Conservation (phyloP, 257 asterid genomes). For the Ehretia macrophylla region DNA sequence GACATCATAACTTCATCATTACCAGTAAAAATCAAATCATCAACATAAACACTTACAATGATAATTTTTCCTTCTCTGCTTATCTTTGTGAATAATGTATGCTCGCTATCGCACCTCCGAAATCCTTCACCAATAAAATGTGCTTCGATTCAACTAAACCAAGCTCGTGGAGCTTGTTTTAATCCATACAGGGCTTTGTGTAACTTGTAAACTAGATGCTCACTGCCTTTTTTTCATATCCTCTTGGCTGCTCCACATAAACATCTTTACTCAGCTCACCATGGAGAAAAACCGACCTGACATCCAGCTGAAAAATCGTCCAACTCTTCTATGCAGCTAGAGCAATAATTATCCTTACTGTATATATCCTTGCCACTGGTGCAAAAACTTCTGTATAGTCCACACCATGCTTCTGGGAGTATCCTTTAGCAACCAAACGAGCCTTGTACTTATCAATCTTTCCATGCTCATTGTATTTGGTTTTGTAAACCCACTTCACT, state of each 20-base stretch:
- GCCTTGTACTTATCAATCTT: slow-evolving; percentile 8
- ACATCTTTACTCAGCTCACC: not conserved
- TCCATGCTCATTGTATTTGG: not conserved
- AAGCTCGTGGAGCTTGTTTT: not conserved
- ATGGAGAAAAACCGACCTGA: not conserved
- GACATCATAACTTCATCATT: too few relatives aligned
- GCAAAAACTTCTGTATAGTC: not conserved
- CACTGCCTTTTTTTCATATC: not conserved
- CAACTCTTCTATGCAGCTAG: not conserved
- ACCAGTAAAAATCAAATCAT: too few relatives aligned
- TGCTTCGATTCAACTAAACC: too few relatives aligned
- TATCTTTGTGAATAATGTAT: too few relatives aligned
- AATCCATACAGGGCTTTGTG: not conserved
- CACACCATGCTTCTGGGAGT: not conserved
- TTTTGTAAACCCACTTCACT: too few relatives aligned
- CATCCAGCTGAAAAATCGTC: not conserved
- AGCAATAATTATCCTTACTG: not conserved
- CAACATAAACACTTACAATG: too few relatives aligned
- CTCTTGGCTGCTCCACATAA: not conserved
- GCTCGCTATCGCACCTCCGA: too few relatives aligned
- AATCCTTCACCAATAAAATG: too few relatives aligned
- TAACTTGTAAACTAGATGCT: too few relatives aligned
- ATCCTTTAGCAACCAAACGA: not conserved
- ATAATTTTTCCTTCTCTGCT: too few relatives aligned
- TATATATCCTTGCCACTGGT: too few relatives aligned